Conservation (phyloP, 1,284 basidiomycete species). For the Coniophora puteana region DNA sequence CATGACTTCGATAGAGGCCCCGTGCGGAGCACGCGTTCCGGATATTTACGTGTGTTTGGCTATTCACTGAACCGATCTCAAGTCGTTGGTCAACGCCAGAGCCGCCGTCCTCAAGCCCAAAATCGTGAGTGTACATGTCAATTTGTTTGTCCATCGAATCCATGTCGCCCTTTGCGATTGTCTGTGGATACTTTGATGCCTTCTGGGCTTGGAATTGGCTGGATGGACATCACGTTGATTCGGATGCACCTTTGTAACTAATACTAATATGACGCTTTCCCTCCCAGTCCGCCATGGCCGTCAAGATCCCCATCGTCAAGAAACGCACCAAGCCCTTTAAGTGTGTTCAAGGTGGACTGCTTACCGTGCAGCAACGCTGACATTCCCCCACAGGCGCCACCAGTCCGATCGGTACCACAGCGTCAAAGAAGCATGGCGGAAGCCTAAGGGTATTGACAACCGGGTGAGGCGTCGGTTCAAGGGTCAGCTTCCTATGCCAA, state of each 20-base stretch:
- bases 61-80: not conserved
- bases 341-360: slow-evolving; percentile 41
- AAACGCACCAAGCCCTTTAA: slow-evolving; percentile 97
- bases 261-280: slow-evolving; percentile 14
- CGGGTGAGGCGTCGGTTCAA: slow-evolving; percentile 95
- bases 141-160: slow-evolving; percentile 1
- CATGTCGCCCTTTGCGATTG: not conserved
- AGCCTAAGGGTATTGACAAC: slow-evolving; percentile 97
- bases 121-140: slow-evolving; percentile 34
- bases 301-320: slow-evolving; percentile 91
- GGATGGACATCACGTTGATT: slow-evolving; percentile 26
- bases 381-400: slow-evolving; percentile 68
- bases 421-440: slow-evolving; percentile 97
- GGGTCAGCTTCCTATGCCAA: slow-evolving; percentile 94
- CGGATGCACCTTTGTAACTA: slow-evolving; percentile 7
- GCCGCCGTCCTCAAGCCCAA: slow-evolving; percentile 29
- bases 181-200: not conserved
- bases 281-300: slow-evolving; percentile 63
- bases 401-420: slow-evolving; percentile 95
- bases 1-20: too few relatives aligned
- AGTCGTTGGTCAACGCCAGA: slow-evolving; percentile 7
- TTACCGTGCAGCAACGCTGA: slow-evolving; percentile 12
- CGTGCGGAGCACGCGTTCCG: too few relatives aligned
- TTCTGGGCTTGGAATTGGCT: slow-evolving; percentile 11
- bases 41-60: slow-evolving; percentile 25